These are phyloP conservation scores for Penicillium malachiteum DNA, from an alignment of 495 filamentous ascomycete genomes.

Conservation along the genomic window DNA sequence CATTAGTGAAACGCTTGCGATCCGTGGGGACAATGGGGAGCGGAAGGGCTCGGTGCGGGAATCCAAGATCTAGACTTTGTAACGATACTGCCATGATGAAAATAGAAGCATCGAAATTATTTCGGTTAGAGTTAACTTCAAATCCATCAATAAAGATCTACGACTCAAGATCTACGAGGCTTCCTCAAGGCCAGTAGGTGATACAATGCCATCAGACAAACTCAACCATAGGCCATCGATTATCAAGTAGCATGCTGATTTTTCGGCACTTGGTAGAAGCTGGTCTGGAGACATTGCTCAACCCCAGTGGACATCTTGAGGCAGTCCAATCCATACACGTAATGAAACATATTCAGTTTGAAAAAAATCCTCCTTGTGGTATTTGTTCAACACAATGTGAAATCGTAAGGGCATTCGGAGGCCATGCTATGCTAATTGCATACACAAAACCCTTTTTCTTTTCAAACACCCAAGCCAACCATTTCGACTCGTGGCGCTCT, in stretches of 20 bases:
- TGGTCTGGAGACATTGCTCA: background rate
- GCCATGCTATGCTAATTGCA: constrained; percentile 43
- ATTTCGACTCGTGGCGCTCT: constrained; percentile 21
- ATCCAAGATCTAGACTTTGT: constrained; percentile 36
- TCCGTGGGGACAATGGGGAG: constrained; percentile 10
- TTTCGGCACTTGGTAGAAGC: no score
- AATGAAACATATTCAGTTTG: constrained; percentile 6
- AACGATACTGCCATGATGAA: background rate
- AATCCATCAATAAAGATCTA: background rate
- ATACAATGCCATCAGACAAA: background rate
- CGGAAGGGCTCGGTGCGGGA: constrained; percentile 38
- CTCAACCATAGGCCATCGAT: background rate
- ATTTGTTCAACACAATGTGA: constrained; percentile 43
- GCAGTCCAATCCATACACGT: background rate
- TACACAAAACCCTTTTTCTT: constrained; percentile 44
- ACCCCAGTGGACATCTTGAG: no score
- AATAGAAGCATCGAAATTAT: no score
- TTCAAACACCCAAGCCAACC: constrained; percentile 27
- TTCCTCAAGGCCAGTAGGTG: background rate
- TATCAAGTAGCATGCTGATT: background rate
- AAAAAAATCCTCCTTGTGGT: constrained; percentile 41
- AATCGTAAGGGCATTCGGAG: constrained; percentile 47
- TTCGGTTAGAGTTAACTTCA: no score
- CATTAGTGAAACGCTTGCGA: constrained; percentile 50
- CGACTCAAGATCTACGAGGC: background rate